phyloP scores from a whole-genome alignment of 1,284 basidiomycete species.

The Pseudozyma flocculosa region DNA sequence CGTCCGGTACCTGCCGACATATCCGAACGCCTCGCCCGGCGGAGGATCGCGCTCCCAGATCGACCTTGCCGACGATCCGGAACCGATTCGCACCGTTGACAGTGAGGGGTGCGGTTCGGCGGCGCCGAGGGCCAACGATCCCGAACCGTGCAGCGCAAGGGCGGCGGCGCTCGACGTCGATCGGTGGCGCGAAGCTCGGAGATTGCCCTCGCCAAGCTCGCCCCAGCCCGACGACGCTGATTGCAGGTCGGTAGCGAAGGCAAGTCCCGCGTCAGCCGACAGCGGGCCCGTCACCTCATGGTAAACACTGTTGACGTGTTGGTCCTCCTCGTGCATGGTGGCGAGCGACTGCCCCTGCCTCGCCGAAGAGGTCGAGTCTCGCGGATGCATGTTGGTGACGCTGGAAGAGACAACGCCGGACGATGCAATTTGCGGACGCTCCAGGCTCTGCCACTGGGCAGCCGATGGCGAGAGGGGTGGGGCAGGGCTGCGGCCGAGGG shows the following conservation, averaged over 20 bases:
- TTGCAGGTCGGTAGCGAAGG: constrained; percentile 5
- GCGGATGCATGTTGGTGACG: neutral
- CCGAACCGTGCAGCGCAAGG: constrained; percentile 25
- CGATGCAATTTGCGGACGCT: neutral
- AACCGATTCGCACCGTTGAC: constrained; percentile 20
- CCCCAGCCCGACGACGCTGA: constrained; percentile 1
- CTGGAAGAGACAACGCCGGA: too few relatives aligned
- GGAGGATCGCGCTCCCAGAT: constrained; percentile 23
- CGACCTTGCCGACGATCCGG: constrained; percentile 7
- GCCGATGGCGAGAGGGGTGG: neutral
- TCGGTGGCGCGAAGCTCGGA: constrained; percentile 30
- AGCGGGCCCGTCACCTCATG: constrained; percentile 14
- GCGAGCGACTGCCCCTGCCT: constrained; percentile 10
- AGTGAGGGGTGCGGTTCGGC: constrained; percentile 13
- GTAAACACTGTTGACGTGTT: constrained; percentile 2
- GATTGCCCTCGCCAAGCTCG: constrained; percentile 13
- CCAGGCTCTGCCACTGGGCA: neutral
- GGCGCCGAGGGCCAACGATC: constrained; percentile 7
- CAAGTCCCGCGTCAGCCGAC: neutral
- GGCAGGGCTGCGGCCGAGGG: neutral
- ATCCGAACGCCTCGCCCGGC: constrained; percentile 6
- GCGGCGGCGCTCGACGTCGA: constrained; percentile 46
- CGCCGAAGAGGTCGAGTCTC: neutral
- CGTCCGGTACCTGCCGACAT: constrained; percentile 1
- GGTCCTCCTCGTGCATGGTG: constrained; percentile 31